Evolutionary conservation across 139 green algal species (phyloP), one percentile per base, ranked within the genome.

Genomic region (Yamagishiella unicocca): DNA sequence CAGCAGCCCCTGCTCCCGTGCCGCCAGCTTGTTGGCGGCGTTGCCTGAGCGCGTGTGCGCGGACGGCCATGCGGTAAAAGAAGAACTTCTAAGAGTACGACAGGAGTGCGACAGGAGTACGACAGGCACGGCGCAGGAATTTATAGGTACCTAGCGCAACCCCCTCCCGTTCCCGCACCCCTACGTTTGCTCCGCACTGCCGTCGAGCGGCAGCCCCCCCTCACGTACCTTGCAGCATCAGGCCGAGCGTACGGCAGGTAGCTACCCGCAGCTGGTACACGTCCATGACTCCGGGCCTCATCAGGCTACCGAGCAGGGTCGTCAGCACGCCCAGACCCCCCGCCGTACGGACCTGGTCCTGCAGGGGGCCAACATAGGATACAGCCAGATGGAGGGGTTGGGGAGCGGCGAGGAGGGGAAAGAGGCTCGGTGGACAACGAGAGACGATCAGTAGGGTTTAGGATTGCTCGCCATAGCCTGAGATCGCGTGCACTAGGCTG

Each of bases 1-100:
- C 38, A 94, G 64, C 19, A 87, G 64, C 25, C 85, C 89, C 12
- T 83, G 85, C 79, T 94, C 92, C 45, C 89, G 75, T 25, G 87
- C 50, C 0, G 83, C 29, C 45, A 92, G 66, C 87, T 90, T 89
- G 88, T 91, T 93, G 85, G 89, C 92, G 1, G 53, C 66, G 33
- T 92, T 94, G 76, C 71, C 91, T 87, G 55, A 24, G 37, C n/a
- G n/a, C n/a, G n/a, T n/a, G n/a, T n/a, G n/a, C n/a, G n/a, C n/a
- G n/a, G n/a, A n/a, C n/a, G n/a, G n/a, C n/a, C n/a, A n/a, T n/a
- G n/a, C n/a, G 21, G 54, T 22, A 43, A 42, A 42, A 58, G 17
- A 58, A 12, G 50, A 58, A 58, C 12, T 58, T 58, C 50, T 17
- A 58, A 58, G 12, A n/a, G n/a, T n/a, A n/a, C n/a, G n/a, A n/a